phyloP scores from a whole-genome alignment of 768 basidiomycete species.

The Pleurotus eryngii region DNA sequence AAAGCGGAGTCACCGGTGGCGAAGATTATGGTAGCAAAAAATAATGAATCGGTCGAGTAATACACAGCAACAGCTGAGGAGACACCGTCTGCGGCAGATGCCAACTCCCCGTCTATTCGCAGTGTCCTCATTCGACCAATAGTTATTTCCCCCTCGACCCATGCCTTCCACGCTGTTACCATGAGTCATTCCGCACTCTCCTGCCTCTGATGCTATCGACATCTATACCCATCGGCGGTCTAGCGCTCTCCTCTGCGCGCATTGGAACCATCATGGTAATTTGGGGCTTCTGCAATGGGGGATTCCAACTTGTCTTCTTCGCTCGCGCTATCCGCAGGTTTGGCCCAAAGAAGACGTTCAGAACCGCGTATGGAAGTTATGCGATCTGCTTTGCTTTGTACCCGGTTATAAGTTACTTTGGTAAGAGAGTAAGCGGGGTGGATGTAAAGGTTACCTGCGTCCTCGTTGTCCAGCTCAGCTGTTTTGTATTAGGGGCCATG shows the following conservation, averaged over 20 bases:
- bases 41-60: conserved; percentile 10
- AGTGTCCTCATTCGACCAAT: conserved; percentile 21
- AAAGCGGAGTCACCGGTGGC: conserved; percentile 32
- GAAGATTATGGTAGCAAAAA: conserved; percentile 13
- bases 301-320: conserved; percentile 52
- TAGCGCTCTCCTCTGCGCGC: conserved; percentile 46
- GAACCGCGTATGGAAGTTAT: conserved; percentile 26
- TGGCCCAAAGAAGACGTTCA: conserved; percentile 52
- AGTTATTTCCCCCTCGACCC: conserved; percentile 21
- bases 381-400: conserved; percentile 26
- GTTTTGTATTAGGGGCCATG: conserved; percentile 23
- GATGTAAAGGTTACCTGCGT: conserved; percentile 28
- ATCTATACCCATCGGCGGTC: conserved; percentile 48
- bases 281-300: conserved; percentile 49
- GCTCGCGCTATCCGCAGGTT: conserved; percentile 47
- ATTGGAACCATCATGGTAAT: conserved; percentile 46
- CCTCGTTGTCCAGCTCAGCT: conserved; percentile 29
- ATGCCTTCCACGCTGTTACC: conserved; percentile 24
- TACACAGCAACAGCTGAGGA: neutral
- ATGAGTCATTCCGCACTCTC: conserved; percentile 16
- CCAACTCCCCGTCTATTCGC: conserved; percentile 14
- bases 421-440: conserved; percentile 28
- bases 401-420: conserved; percentile 32
- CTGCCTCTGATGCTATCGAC: conserved; percentile 35
- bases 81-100: neutral